Base-by-base conservation (phyloP, 768 basidiomycete genomes). In the Mycena albidolilacea region DNA sequence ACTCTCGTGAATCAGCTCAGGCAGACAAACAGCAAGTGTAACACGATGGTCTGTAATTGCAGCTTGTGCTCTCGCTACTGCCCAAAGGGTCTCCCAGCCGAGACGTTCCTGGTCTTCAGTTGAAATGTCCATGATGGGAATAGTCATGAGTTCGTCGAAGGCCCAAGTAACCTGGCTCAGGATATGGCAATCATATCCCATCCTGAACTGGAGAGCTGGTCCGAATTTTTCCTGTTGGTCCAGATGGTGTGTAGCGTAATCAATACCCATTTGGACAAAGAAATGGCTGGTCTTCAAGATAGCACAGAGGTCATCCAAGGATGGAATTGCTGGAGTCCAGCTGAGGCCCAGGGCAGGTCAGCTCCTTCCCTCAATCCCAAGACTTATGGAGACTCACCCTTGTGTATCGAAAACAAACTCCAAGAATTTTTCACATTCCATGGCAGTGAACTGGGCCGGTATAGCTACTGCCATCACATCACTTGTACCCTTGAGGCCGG, bases 241-340 rank as follows among this genome's bases (percentile, higher is more conserved):
- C 54, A 70, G 12, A 14, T 64, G 35, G 17, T 35, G 62, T 39
- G 7, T 37, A 3, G 69, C 63, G 37, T 48, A 70, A 0, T 11
- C 10, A 3, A 70, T 50, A 2, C 69, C 69, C 6, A 1, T 58
- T 1, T 48, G 12, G 19, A 15, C 57, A 1, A 70, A 41, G 50
- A 70, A 70, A 39, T 55, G 52, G 38, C 65, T 66, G 35, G 35
- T 38, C 35, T 67, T 67, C 19, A 67, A 23, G 11, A 64, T 55
- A n/a, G 62, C 62, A 15, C 69, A 59, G 17, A 30, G 21, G 6
- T 12, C 30, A 2, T 50, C 50, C 3, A 62, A n/a, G 8, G 3
- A 8, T 7, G 69, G 69, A 3, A 11, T 14, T 1, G 9, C 23
- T 0, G 11, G 38, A 8, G 59, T 21, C 69, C 69, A 70, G 15